Evolutionary conservation across 108 stramenopile genomes (phyloP).

Genomic region (Mediolabrus comicus): DNA sequence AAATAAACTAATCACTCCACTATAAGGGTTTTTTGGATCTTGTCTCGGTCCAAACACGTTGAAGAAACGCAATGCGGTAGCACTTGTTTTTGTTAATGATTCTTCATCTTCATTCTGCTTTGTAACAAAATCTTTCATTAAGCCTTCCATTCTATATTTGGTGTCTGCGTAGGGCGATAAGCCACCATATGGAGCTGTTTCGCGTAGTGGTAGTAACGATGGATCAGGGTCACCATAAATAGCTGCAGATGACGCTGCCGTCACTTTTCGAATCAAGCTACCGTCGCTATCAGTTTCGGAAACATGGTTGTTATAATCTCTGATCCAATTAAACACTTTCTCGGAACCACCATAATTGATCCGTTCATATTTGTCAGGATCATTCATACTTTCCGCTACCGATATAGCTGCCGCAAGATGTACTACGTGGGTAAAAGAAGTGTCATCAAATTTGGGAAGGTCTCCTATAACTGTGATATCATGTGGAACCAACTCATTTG

Average conservation of each 20-base stretch:
- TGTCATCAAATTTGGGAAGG: conserved; percentile 47
- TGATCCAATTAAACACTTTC: conserved; percentile 51
- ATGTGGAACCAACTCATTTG: conserved; percentile 34
- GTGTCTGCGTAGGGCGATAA: conserved; percentile 85
- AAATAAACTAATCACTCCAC: conserved; percentile 49
- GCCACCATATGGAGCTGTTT: conserved; percentile 64
- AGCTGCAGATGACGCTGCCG: conserved; percentile 41
- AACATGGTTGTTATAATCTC: conserved; percentile 21
- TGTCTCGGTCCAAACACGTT: conserved; percentile 86
- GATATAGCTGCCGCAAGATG: conserved; percentile 60
- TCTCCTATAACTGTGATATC: conserved; percentile 45
- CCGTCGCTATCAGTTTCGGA: not conserved
- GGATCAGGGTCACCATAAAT: conserved; percentile 49
- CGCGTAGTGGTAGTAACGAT: conserved; percentile 26
- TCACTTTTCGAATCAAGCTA: conserved; percentile 30
- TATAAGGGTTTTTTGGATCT: conserved; percentile 67
- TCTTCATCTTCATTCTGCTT: conserved; percentile 14
- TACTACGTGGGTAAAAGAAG: conserved; percentile 63
- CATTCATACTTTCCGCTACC: conserved; percentile 55
- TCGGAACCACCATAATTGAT: conserved; percentile 45
- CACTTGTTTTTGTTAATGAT: conserved; percentile 56
- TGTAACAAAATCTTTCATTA: conserved; percentile 62
- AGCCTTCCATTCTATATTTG: conserved; percentile 80
- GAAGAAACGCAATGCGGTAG: conserved; percentile 82
- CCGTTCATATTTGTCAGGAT: conserved; percentile 44